A percentile compares a stretch with the other conserved stretches of the same genome.
Evolutionary conservation across 768 basidiomycete genomes (phyloP).

Genomic region (Gelatoporia subvermispora): DNA sequence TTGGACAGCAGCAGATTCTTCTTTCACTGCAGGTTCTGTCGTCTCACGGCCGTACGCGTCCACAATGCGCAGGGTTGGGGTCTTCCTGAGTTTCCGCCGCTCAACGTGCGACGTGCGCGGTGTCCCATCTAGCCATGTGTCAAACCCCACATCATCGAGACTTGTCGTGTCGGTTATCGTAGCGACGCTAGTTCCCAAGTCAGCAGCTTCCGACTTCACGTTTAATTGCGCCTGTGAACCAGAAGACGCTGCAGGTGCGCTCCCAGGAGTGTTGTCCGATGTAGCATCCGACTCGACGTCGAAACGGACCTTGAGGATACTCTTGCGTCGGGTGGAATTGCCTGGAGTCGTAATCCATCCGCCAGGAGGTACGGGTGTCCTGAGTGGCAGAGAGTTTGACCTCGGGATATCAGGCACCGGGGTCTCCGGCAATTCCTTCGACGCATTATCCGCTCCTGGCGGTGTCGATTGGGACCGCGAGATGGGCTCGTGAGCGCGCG

Average conservation of each 20-base stretch:
- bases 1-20: background rate
- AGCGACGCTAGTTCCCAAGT: slow-evolving; percentile 2
- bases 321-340: slow-evolving; percentile 38
- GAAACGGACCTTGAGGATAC: slow-evolving; percentile 69
- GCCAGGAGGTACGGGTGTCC: slow-evolving; percentile 68
- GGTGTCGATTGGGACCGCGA: slow-evolving; percentile 12
- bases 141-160: no score
- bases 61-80: slow-evolving; percentile 53
- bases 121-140: no score
- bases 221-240: background rate
- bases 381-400: slow-evolving; percentile 39
- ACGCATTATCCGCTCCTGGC: slow-evolving; percentile 7
- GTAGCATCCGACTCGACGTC: slow-evolving; percentile 38
- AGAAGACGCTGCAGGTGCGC: background rate
- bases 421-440: no score
- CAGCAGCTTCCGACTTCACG: background rate
- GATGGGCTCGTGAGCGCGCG: slow-evolving; percentile 12
- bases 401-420: slow-evolving; percentile 39
- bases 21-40: background rate
- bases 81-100: slow-evolving; percentile 38
- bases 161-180: background rate
- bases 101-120: slow-evolving; percentile 8
- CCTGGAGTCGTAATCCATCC: slow-evolving; percentile 44
- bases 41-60: slow-evolving; percentile 64
- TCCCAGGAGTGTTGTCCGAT: slow-evolving; percentile 18